Evolutionary conservation across 1,284 basidiomycete species (phyloP).

Genomic region (Erythrobasidium hasegawianum): DNA sequence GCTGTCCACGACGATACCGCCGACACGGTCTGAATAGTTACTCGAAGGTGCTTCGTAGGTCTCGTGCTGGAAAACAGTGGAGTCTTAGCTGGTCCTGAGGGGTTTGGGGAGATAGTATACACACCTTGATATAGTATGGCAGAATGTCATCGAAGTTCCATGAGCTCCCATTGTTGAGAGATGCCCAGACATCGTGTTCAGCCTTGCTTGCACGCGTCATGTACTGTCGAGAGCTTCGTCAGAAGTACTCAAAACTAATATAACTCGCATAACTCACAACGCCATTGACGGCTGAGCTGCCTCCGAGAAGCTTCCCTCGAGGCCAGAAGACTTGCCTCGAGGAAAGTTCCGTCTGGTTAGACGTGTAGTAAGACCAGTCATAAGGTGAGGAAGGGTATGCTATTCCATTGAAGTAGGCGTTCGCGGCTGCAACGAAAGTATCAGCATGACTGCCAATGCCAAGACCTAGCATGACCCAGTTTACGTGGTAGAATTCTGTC

Average conservation of each 20-base stretch:
- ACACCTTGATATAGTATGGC: constrained; percentile 5
- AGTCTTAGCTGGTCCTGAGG: background rate
- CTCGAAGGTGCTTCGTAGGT: constrained; percentile 39
- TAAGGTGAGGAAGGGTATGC: constrained; percentile 53
- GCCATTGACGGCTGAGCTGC: constrained; percentile 42
- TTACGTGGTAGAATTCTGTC: constrained; percentile 38
- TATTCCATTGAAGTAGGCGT: constrained; percentile 57
- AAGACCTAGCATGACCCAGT: background rate
- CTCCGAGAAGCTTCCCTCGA: constrained; percentile 42
- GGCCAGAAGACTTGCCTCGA: constrained; percentile 45
- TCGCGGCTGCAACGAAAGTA: constrained; percentile 50
- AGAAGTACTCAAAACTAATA: constrained; percentile 54
- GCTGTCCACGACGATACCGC: constrained; percentile 34
- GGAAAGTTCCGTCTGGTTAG: constrained; percentile 54
- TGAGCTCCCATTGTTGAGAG: constrained; percentile 16
- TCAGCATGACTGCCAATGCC: background rate
- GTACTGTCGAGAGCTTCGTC: too few relatives aligned
- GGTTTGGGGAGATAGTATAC: background rate
- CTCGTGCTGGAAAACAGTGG: constrained; percentile 40
- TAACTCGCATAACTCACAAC: constrained; percentile 50
- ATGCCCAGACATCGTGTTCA: constrained; percentile 53
- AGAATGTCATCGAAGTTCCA: constrained; percentile 29
- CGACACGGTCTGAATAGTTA: constrained; percentile 18
- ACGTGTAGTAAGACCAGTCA: constrained; percentile 64
- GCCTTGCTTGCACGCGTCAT: constrained; percentile 50